A percentile compares a stretch with the other conserved stretches of the same genome.
These are phyloP conservation scores for Solanum habrochaites DNA, from an alignment of 257 asterid genomes.

Conservation along the genomic window DNA sequence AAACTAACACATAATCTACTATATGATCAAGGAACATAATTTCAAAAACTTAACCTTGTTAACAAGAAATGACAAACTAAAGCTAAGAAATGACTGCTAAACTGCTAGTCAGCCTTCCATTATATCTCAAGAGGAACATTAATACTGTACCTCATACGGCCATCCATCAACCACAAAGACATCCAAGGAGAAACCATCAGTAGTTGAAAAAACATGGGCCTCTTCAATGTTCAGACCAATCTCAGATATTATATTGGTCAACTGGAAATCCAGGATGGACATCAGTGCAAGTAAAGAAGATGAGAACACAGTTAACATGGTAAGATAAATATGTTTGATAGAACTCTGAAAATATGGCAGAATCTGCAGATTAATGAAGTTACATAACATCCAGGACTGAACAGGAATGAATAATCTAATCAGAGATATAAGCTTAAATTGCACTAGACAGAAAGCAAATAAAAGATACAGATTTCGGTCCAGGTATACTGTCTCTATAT, in stretches of 20 bases:
- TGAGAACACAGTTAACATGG: neutral
- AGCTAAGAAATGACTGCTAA: neutral
- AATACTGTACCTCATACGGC: slow-evolving; percentile 31
- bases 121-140: neutral
- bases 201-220: slow-evolving; percentile 47
- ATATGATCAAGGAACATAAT: neutral
- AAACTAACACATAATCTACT: neutral
- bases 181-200: slow-evolving; percentile 46
- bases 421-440: neutral
- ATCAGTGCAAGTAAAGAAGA: neutral
- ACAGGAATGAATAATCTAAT: neutral
- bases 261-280: slow-evolving; percentile 11
- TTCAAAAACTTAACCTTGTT: neutral
- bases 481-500: neutral
- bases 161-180: slow-evolving; percentile 47
- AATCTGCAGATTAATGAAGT: neutral
- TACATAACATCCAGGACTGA: neutral
- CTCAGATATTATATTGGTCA: slow-evolving; percentile 38
- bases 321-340: neutral
- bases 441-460: neutral
- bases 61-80: neutral
- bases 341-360: neutral
- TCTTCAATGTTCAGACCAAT: slow-evolving; percentile 48
- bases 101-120: neutral
- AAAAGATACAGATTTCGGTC: neutral